phyloP scores from a whole-genome alignment of 2,329 filamentous ascomycete genomes.

The Parastagonospora nodorum region DNA sequence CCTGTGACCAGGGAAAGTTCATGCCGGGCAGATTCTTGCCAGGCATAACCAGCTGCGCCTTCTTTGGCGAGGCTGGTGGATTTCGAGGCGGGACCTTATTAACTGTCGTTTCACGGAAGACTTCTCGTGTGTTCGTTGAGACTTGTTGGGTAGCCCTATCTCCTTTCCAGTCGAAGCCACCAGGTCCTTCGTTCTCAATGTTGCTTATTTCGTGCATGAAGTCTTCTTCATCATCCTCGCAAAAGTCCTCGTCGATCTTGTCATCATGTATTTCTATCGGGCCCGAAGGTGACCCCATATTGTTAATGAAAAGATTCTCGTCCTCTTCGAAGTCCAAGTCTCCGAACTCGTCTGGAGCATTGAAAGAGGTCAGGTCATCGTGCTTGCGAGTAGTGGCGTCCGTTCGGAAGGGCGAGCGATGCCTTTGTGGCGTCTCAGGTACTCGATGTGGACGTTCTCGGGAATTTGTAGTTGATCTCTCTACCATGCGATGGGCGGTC shows the following conservation, averaged over 20 bases:
- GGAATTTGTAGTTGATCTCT: slow-evolving; percentile 1
- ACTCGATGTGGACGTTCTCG: slow-evolving; percentile 24
- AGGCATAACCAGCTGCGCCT: slow-evolving; percentile 28
- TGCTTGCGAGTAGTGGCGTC: not conserved
- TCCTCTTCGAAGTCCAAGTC: slow-evolving; percentile 34
- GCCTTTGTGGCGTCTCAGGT: slow-evolving; percentile 31
- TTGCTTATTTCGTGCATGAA: slow-evolving; percentile 49
- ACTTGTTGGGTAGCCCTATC: slow-evolving; percentile 21
- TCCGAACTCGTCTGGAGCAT: slow-evolving; percentile 25
- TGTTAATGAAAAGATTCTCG: slow-evolving; percentile 13
- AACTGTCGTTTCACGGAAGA: slow-evolving; percentile 40
- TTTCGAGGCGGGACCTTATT: slow-evolving; percentile 23
- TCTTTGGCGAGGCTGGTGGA: slow-evolving; percentile 32
- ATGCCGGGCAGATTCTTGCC: slow-evolving; percentile 49
- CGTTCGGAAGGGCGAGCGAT: slow-evolving; percentile 12
- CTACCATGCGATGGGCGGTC: not conserved
- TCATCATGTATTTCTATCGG: slow-evolving; percentile 16
- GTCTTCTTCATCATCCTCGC: slow-evolving; percentile 38
- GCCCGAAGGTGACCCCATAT: slow-evolving; percentile 16
- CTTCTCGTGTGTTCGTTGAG: slow-evolving; percentile 17
- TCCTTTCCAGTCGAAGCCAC: slow-evolving; percentile 35
- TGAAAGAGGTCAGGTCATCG: not conserved
- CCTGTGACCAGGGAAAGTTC: slow-evolving; percentile 74
- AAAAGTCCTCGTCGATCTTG: slow-evolving; percentile 32
- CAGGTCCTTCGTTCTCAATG: slow-evolving; percentile 46